These are phyloP conservation scores for Chrysoporthe cubensis DNA, from an alignment of 2,329 filamentous ascomycete species.

Conservation along the genomic window DNA sequence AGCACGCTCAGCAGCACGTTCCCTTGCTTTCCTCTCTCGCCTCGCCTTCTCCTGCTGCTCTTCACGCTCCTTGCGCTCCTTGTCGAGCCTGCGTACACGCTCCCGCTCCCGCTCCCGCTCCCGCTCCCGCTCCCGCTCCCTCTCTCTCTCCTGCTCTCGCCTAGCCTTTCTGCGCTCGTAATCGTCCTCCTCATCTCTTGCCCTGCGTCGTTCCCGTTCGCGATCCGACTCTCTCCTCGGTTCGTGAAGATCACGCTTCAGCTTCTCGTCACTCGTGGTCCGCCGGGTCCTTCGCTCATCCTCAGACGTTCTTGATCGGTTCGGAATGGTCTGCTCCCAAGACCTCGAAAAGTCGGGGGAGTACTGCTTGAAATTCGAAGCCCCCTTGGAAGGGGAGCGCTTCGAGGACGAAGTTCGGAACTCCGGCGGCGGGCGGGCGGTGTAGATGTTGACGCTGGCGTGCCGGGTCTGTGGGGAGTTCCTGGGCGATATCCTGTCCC, in stretches of 20 bases:
- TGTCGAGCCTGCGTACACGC: not conserved
- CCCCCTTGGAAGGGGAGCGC: constrained; percentile 33
- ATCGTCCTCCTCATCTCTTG: constrained; percentile 36
- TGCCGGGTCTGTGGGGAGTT: constrained; percentile 44
- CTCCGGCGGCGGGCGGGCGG: constrained; percentile 51
- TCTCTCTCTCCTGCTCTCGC: constrained; percentile 46
- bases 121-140: constrained; percentile 40
- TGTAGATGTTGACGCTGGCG: constrained; percentile 51
- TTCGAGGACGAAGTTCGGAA: constrained; percentile 35
- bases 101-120: constrained; percentile 42
- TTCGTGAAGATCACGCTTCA: constrained; percentile 35
- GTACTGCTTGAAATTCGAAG: constrained; percentile 39
- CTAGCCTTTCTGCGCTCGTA: constrained; percentile 28
- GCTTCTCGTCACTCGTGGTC: constrained; percentile 48
- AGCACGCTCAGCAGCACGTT: constrained; percentile 18
- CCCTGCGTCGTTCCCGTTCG: constrained; percentile 32
- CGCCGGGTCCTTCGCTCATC: constrained; percentile 48
- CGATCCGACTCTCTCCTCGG: constrained; percentile 26
- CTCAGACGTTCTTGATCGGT: constrained; percentile 44
- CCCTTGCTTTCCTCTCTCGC: constrained; percentile 28
- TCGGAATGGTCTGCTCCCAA: constrained; percentile 52
- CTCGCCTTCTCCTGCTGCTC: constrained; percentile 14
- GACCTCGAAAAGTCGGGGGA: constrained; percentile 42
- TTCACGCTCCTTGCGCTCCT: constrained; percentile 14
- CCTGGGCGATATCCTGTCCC: constrained; percentile 47